Percentiles rank a stretch among this genome's conserved stretches.
Evolutionary conservation across 164 flowering plant genomes (phyloP).

Genomic region (Liriodendron chinense): DNA sequence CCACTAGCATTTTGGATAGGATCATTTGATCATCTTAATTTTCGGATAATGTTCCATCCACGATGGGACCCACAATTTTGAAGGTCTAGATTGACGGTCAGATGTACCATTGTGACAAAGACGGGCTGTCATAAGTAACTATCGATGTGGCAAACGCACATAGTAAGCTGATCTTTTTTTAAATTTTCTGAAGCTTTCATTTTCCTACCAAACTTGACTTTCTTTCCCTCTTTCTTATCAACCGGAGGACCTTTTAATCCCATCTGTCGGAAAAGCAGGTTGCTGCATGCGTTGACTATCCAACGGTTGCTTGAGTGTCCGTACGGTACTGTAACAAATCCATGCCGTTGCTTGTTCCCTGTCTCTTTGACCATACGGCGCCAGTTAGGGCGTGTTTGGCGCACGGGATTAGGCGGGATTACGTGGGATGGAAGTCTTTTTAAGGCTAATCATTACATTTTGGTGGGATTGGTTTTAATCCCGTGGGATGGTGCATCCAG

Average conservation of each 20-base stretch:
- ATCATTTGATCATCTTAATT: too few species aligned
- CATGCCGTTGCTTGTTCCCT: conserved; percentile 2
- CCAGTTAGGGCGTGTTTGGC: too few species aligned
- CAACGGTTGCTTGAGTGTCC: conserved; percentile 4
- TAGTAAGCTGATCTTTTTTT: neutral
- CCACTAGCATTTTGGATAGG: too few species aligned
- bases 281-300: conserved; percentile 15
- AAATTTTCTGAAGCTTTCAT: neutral
- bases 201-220: conserved; percentile 9
- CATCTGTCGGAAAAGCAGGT: conserved; percentile 8
- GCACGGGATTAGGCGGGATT: too few species aligned
- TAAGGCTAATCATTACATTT: too few species aligned
- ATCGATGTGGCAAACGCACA: neutral
- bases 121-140: neutral
- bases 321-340: neutral
- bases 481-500: too few species aligned
- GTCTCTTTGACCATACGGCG: neutral
- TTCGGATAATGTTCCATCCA: too few species aligned
- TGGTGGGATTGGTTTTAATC: too few species aligned
- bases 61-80: too few species aligned
- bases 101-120: neutral
- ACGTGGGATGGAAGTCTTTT: too few species aligned
- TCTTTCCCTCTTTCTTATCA: conserved; percentile 1
- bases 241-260: conserved; percentile 3
- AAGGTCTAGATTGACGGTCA: too few species aligned